These are phyloP conservation scores for Paecilomyces sp. DNA, from an alignment of 2,329 filamentous ascomycete genomes.

Conservation along the genomic window DNA sequence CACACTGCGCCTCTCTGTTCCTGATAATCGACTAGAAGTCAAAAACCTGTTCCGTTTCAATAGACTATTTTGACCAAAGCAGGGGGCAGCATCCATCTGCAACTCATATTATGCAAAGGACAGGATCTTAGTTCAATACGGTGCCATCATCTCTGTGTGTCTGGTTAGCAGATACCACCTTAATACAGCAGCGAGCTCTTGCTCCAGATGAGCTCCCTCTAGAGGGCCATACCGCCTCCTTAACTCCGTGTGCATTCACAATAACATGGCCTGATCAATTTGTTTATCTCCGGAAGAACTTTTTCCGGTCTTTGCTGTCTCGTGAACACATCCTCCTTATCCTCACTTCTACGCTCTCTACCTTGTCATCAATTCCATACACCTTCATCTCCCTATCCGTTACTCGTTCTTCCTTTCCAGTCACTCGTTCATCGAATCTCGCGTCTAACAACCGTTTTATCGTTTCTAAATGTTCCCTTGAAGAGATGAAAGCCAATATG, in stretches of 20 bases:
- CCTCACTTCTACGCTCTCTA: not conserved
- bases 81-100: not conserved
- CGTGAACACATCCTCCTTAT: not conserved
- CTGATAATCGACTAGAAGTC: not conserved
- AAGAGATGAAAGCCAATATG: not conserved
- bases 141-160: not conserved
- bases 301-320: not conserved
- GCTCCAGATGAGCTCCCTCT: not conserved
- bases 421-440: not conserved
- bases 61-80: not conserved
- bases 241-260: not conserved
- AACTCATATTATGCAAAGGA: not conserved
- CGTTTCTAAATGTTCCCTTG: not conserved
- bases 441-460: not conserved
- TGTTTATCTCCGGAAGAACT: not conserved
- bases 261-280: not conserved
- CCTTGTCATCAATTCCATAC: not conserved
- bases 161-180: not conserved
- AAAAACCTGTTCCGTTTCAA: not conserved
- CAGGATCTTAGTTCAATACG: not conserved
- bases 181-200: not conserved
- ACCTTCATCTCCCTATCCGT: not conserved
- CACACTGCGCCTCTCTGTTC: too few relatives aligned
- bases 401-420: not conserved
- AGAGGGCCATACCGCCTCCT: not conserved